Percentiles rank a stretch among this genome's conserved stretches.
These are phyloP conservation scores for Pseudognaphalium luteoalbum DNA, from an alignment of 129 eudicot genomes.

Conservation along the genomic window DNA sequence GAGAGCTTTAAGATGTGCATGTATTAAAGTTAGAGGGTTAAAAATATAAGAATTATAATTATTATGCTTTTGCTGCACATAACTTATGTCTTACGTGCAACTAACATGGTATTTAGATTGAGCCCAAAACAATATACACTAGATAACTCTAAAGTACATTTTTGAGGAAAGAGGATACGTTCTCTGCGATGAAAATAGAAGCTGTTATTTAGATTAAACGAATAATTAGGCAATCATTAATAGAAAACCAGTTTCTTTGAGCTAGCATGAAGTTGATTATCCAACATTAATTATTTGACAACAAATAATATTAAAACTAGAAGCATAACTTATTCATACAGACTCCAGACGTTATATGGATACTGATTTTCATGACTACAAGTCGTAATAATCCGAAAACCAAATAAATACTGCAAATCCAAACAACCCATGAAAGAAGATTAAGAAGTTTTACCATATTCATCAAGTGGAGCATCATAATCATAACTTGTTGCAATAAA, in stretches of 20 bases:
- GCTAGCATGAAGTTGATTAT: not conserved
- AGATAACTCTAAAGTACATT: too few relatives aligned
- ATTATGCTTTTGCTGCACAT: too few relatives aligned
- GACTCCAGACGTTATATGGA: not conserved
- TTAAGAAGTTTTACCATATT: constrained; percentile 64
- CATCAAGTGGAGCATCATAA: constrained; percentile 98
- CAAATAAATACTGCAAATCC: not conserved
- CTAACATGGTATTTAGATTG: not conserved
- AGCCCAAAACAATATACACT: not conserved
- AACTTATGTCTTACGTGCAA: too few relatives aligned
- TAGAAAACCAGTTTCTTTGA: too few relatives aligned
- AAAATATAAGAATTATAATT: too few relatives aligned
- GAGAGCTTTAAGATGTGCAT: too few relatives aligned
- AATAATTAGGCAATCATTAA: too few relatives aligned
- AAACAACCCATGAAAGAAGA: constrained; percentile 1
- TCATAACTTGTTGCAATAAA: constrained; percentile 83
- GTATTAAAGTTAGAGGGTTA: too few relatives aligned
- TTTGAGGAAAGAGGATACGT: too few relatives aligned
- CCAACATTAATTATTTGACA: not conserved
- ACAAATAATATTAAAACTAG: not conserved
- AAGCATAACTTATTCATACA: not conserved
- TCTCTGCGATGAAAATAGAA: too few relatives aligned
- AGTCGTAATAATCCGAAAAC: not conserved
- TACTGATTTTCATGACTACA: not conserved
- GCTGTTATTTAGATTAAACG: too few relatives aligned